Evolutionary conservation across 768 basidiomycete species (phyloP).

Genomic region (Rhodotorula paludigena): DNA sequence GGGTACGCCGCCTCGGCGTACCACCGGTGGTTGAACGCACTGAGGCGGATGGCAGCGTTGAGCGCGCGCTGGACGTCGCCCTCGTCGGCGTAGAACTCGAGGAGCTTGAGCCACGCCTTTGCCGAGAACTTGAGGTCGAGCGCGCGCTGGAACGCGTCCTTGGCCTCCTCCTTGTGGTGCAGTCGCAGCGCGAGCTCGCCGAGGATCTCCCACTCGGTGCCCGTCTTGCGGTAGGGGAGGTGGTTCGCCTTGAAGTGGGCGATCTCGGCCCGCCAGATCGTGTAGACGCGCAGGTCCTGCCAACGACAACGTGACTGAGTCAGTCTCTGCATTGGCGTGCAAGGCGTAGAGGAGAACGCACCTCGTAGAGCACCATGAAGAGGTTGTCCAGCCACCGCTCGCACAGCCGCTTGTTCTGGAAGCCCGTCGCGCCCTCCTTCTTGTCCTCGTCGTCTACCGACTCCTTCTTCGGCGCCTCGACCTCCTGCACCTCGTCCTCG

Average conservation of each 20-base stretch:
- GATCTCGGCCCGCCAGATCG: constrained; percentile 96
- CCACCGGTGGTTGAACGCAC: constrained; percentile 77
- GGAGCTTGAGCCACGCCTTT: constrained; percentile 87
- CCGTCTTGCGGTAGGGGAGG: constrained; percentile 94
- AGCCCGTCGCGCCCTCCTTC: constrained; percentile 47
- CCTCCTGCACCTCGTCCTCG: constrained; percentile 1
- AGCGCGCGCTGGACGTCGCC: constrained; percentile 85
- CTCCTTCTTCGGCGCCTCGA: constrained; percentile 44
- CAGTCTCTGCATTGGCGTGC: not conserved
- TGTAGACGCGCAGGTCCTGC: constrained; percentile 94
- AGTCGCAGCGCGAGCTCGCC: constrained; percentile 89
- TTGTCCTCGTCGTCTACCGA: constrained; percentile 33
- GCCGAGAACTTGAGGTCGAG: constrained; percentile 80
- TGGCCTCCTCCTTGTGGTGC: constrained; percentile 93
- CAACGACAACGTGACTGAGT: not conserved
- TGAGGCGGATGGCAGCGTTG: constrained; percentile 85
- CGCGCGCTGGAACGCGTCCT: constrained; percentile 94
- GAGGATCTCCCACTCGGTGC: constrained; percentile 94
- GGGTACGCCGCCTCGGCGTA: constrained; percentile 71
- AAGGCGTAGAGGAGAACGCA: constrained; percentile 46
- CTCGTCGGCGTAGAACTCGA: constrained; percentile 96
- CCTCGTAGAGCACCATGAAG: constrained; percentile 98
- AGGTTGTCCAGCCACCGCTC: constrained; percentile 97
- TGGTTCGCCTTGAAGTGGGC: constrained; percentile 99
- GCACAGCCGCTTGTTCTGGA: constrained; percentile 92